Conservation (phyloP, 306 rosid genomes). For the Malus sylvestris region DNA sequence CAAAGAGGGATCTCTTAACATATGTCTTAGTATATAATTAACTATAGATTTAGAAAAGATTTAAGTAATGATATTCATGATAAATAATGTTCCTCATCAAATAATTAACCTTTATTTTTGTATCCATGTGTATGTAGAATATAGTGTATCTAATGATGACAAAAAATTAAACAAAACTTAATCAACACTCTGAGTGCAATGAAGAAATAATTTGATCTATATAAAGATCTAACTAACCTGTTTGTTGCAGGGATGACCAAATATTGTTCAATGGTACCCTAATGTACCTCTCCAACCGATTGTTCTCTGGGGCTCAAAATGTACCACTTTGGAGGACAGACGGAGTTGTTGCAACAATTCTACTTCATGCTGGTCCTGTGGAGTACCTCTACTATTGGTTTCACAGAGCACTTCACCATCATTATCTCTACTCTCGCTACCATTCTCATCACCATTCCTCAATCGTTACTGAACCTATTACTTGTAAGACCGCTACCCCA, state of each 20-base stretch:
- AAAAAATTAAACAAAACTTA: too few relatives aligned
- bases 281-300: neutral
- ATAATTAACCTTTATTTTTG: too few relatives aligned
- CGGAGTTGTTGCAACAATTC: slow-evolving; percentile 17
- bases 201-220: too few relatives aligned
- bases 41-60: too few relatives aligned
- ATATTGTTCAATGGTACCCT: slow-evolving; percentile 20
- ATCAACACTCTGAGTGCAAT: too few relatives aligned
- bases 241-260: slow-evolving; percentile 43
- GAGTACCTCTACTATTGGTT: slow-evolving; percentile 49
- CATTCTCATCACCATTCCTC: slow-evolving; percentile 56
- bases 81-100: too few relatives aligned
- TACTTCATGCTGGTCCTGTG: slow-evolving; percentile 32
- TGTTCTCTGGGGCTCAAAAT: neutral
- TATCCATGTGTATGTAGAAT: too few relatives aligned
- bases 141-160: too few relatives aligned
- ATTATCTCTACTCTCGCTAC: slow-evolving; percentile 41
- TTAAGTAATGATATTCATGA: too few relatives aligned
- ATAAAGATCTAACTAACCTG: neutral
- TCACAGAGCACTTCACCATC: slow-evolving; percentile 51
- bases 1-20: too few relatives aligned
- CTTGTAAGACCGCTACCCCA: slow-evolving; percentile 21
- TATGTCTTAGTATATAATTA: too few relatives aligned
- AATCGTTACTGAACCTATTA: slow-evolving; percentile 44
- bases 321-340: slow-evolving; percentile 27